Conservation (phyloP, 768 basidiomycete species). For the Tricholomella constricta region DNA sequence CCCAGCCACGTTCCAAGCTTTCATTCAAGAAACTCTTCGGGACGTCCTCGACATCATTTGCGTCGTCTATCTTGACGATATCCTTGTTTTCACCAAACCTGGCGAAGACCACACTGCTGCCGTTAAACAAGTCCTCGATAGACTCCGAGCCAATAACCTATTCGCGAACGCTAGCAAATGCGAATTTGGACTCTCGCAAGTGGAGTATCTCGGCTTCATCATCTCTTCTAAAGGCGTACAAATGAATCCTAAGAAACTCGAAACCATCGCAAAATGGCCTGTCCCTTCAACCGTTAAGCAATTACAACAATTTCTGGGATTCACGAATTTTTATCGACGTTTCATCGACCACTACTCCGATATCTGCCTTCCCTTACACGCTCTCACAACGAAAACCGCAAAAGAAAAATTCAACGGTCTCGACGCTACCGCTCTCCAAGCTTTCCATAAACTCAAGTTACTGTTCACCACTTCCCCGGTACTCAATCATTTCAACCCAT, state of each 20-base stretch:
- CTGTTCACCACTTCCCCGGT: constrained; percentile 32
- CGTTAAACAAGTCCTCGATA: constrained; percentile 30
- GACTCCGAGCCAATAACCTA: constrained; percentile 25
- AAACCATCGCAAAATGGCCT: constrained; percentile 37
- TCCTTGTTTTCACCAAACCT: constrained; percentile 36
- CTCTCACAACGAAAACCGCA: constrained; percentile 21
- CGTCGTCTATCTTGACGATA: constrained; percentile 46
- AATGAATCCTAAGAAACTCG: constrained; percentile 43
- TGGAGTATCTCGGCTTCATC: constrained; percentile 41
- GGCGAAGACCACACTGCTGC: constrained; percentile 28
- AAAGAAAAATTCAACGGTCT: background rate
- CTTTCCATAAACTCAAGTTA: constrained; percentile 30
- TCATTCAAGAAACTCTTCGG: constrained; percentile 42
- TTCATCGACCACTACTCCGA: too few species aligned
- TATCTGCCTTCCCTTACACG: too few species aligned
- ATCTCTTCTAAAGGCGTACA: constrained; percentile 28
- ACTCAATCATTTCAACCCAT: constrained; percentile 34
- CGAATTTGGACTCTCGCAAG: constrained; percentile 28
- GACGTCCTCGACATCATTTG: constrained; percentile 38
- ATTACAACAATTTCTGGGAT: constrained; percentile 36
- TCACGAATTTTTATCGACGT: constrained; percentile 28
- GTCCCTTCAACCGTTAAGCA: constrained; percentile 29
- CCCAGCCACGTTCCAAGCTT: constrained; percentile 44
- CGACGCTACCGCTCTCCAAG: background rate
- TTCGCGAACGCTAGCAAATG: constrained; percentile 41